These are phyloP conservation scores for Nemania abortiva DNA, from an alignment of 2,329 filamentous ascomycete species.

Conservation along the genomic window DNA sequence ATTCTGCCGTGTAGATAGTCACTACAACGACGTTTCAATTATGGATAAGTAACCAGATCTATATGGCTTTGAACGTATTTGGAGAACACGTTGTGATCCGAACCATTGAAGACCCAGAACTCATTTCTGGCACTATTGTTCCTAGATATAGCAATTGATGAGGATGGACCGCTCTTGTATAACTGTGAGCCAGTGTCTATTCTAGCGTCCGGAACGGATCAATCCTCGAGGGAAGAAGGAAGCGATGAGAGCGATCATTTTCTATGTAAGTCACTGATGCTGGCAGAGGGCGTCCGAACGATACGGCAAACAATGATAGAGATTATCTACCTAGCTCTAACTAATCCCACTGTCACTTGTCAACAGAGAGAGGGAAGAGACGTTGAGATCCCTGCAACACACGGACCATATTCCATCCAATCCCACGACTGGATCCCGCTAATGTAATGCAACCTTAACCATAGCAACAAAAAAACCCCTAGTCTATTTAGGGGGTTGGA, in stretches of 20 bases:
- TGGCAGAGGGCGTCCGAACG: background rate
- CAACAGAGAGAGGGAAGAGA: slow-evolving; percentile 14
- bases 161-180: background rate
- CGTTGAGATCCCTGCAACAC: slow-evolving; percentile 31
- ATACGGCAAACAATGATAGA: background rate
- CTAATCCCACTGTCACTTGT: slow-evolving; percentile 13
- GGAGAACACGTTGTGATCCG: background rate
- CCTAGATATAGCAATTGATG: background rate
- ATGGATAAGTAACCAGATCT: background rate
- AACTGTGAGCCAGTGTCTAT: background rate
- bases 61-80: background rate
- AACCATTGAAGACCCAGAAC: background rate
- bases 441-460: slow-evolving; percentile 29
- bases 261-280: background rate
- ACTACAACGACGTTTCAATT: background rate
- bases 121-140: background rate
- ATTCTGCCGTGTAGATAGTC: background rate
- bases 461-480: background rate
- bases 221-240: background rate
- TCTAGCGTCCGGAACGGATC: background rate
- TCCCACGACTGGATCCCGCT: slow-evolving; percentile 15
- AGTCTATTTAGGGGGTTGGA: too few species aligned
- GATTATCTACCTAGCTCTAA: slow-evolving; percentile 10
- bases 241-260: background rate
- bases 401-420: slow-evolving; percentile 26